These are phyloP conservation scores for Plasmodium falciparum DNA, from an alignment of 169 alveolate species.

Conservation along the genomic window DNA sequence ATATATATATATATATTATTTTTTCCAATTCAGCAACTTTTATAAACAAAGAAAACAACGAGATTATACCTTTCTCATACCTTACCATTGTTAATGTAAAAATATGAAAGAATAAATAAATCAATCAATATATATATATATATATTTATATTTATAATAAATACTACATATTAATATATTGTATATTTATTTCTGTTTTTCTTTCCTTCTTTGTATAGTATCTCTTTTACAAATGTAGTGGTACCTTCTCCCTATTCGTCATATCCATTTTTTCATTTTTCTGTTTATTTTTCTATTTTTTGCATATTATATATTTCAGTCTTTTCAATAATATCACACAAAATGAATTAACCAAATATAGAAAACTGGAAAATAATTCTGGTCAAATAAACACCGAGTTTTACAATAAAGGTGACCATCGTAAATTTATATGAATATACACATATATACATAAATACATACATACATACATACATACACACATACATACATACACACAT, in stretches of 20 bases:
- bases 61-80: conserved; percentile 19
- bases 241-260: conserved; percentile 48
- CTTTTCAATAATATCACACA: conserved; percentile 25
- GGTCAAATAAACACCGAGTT: conserved; percentile 9
- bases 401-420: conserved; percentile 40
- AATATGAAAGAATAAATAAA: conserved; percentile 16
- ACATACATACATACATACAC: neutral
- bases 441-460: conserved; percentile 1
- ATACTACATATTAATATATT: no score
- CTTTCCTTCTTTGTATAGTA: conserved; percentile 34
- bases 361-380: conserved; percentile 4
- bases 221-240: conserved; percentile 45
- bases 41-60: conserved; percentile 29
- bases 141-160: neutral
- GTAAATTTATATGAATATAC: neutral
- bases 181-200: neutral
- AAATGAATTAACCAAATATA: conserved; percentile 38
- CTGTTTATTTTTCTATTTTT: conserved; percentile 12
- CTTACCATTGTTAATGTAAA: conserved; percentile 34
- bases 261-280: conserved; percentile 23
- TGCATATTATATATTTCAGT: conserved; percentile 17
- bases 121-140: neutral
- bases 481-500: no score
- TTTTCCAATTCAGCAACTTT: conserved; percentile 32
- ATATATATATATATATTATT: conserved; percentile 13